These are phyloP conservation scores for Scedosporium minutisporum DNA, from an alignment of 2,329 filamentous ascomycete genomes.

Conservation along the genomic window DNA sequence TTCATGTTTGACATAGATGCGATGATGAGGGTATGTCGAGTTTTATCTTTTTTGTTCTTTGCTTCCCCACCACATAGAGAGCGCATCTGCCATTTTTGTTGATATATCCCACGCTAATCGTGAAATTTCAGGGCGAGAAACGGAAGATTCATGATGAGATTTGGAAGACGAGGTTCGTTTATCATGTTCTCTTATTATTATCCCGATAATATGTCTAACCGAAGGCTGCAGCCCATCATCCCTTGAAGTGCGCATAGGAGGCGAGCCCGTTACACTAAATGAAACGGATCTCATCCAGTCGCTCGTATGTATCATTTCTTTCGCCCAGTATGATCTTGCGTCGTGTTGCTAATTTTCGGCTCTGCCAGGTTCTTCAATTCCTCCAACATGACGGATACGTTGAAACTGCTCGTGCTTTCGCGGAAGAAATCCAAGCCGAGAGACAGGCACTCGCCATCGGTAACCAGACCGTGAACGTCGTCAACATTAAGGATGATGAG, in stretches of 20 bases:
- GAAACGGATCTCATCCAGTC: slow-evolving; percentile 76
- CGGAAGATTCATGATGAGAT: slow-evolving; percentile 5
- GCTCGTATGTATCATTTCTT: slow-evolving; percentile 40
- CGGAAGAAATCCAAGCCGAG: slow-evolving; percentile 67
- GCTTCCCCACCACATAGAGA: background rate
- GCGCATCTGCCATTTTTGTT: background rate
- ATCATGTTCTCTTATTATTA: too few species aligned
- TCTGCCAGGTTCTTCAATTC: slow-evolving; percentile 61
- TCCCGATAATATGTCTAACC: background rate
- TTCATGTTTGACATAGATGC: slow-evolving; percentile 89
- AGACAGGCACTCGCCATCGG: slow-evolving; percentile 58
- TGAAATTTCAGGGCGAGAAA: background rate
- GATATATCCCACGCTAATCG: background rate
- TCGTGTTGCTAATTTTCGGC: background rate
- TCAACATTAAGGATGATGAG: slow-evolving; percentile 68
- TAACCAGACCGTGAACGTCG: slow-evolving; percentile 39
- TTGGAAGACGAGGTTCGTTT: slow-evolving; percentile 2
- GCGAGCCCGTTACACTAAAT: slow-evolving; percentile 45
- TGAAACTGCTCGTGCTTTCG: slow-evolving; percentile 83
- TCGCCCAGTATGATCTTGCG: background rate
- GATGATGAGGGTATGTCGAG: slow-evolving; percentile 58
- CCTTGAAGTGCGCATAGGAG: slow-evolving; percentile 1
- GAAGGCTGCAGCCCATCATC: background rate
- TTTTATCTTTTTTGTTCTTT: background rate
- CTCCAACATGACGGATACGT: slow-evolving; percentile 92